These are phyloP conservation scores for Boletus subcaerulescens DNA, from an alignment of 768 basidiomycete genomes.

Conservation along the genomic window DNA sequence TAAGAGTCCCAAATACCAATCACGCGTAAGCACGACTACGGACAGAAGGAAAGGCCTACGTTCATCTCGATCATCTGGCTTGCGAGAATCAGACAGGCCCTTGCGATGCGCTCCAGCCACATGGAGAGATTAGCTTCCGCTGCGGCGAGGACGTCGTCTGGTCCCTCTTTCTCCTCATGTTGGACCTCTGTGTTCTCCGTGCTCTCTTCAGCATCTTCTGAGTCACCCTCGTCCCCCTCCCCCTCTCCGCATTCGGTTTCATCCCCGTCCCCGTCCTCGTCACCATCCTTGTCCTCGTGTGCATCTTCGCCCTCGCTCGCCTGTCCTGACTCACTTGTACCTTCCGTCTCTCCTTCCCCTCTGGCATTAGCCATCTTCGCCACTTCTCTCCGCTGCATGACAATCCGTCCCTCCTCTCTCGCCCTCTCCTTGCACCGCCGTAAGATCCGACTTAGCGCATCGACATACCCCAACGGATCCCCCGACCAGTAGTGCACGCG, in stretches of 20 bases:
- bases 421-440: slow-evolving; percentile 56
- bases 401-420: slow-evolving; percentile 28
- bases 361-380: neutral
- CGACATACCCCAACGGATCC: slow-evolving; percentile 77
- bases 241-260: neutral
- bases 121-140: slow-evolving; percentile 46
- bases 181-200: neutral
- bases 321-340: neutral
- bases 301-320: slow-evolving; percentile 23
- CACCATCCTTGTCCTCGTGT: neutral
- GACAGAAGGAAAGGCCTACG: slow-evolving; percentile 36
- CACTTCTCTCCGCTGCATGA: slow-evolving; percentile 12
- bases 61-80: slow-evolving; percentile 86
- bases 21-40: neutral
- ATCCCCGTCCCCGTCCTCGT: neutral
- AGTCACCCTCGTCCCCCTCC: neutral
- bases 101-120: slow-evolving; percentile 81
- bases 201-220: neutral
- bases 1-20: slow-evolving; percentile 23
- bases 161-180: slow-evolving; percentile 1
- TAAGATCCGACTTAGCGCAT: slow-evolving; percentile 64
- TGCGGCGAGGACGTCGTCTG: slow-evolving; percentile 21
- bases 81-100: slow-evolving; percentile 75
- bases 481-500: slow-evolving; percentile 80
- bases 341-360: neutral